A percentile compares a stretch with the other conserved stretches of the same genome.
These are phyloP conservation scores for Apiospora saccharicola DNA, from an alignment of 2,329 filamentous ascomycete species.

Conservation along the genomic window DNA sequence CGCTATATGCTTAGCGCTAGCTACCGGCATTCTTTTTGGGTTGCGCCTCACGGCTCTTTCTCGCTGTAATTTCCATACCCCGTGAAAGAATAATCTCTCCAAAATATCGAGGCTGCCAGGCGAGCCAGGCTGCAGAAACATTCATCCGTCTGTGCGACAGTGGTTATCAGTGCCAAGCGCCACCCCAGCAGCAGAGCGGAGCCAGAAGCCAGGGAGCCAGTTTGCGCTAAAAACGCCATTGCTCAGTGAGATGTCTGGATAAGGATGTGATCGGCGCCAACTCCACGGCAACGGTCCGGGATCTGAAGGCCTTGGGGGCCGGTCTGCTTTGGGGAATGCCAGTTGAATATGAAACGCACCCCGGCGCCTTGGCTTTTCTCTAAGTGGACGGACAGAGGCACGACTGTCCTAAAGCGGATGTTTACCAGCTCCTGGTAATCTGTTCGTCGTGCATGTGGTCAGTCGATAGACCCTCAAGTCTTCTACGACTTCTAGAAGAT, in stretches of 20 bases:
- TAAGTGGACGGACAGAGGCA: constrained; percentile 33
- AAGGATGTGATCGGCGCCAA: constrained; percentile 39
- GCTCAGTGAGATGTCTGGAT: constrained; percentile 33
- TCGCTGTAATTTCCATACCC: constrained; percentile 41
- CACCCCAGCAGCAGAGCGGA: constrained; percentile 9
- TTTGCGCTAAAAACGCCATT: constrained; percentile 30
- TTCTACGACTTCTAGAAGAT: constrained; percentile 18
- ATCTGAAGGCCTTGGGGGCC: constrained; percentile 25
- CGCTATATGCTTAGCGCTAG: constrained; percentile 7
- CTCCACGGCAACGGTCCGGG: constrained; percentile 37
- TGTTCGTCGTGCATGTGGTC: constrained; percentile 26
- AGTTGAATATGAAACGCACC: constrained; percentile 46
- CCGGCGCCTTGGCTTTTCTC: constrained; percentile 38
- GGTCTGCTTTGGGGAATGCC: constrained; percentile 42
- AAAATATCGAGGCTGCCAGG: constrained; percentile 20
- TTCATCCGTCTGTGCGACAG: constrained; percentile 18
- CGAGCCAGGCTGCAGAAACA: constrained; percentile 24
- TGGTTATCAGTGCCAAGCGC: constrained; percentile 15
- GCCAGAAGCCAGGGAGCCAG: background rate
- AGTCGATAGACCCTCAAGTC: constrained; percentile 11
- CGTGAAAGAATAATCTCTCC: constrained; percentile 25
- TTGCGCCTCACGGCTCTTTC: constrained; percentile 42
- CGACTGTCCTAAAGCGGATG: constrained; percentile 35
- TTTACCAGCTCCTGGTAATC: constrained; percentile 39
- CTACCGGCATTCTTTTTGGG: constrained; percentile 25